Base-by-base conservation (phyloP, 2,329 filamentous ascomycete genomes). In the Stromatinia cepivora region DNA sequence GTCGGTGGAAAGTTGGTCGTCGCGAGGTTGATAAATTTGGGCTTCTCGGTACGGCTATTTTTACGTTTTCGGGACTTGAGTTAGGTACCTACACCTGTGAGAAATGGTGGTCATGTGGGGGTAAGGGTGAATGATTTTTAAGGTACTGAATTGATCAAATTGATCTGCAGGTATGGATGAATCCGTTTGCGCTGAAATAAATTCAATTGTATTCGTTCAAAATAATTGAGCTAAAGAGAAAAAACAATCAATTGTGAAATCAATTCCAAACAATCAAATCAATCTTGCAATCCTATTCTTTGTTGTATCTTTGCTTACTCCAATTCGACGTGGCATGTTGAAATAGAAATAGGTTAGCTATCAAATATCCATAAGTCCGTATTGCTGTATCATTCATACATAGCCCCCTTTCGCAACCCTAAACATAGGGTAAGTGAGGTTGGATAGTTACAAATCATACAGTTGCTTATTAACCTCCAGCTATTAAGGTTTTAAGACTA, bases 41-140 rank as follows among this genome's bases (percentile, higher is more conserved):
- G n/a, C 61, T 39, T 63, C 31, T 63, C 61, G 46, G 61, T 63
- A 50, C 61, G 46, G 61, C 31, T 63, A 63, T 63, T 63, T 63
- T 63, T 63, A 63, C 61, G 31, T 63, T 52, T 63, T 52, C 61
- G 61, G 46, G 61, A 63, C 31, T 63, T 52, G 22, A 13, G 7
- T 42, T 42, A 25, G 31, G 20, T 39, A 28, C n/a, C n/a, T n/a
- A n/a, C 31, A 22, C 22, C 54, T 57, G 59, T 17, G 31, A 62
- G 59, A 48, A 62, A 46, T 62, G 46, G 22, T 31, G 50, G 53
- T 67, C 57, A 63, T 63, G 61, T 63, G 61, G 61, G 61, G 61
- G 61, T 50, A n/a, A n/a, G 13, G 22, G 4, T 63, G 39, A 42
- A 42, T 39, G 7, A 20, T 20, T 20, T 20, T 52, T 13, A 63